A percentile compares a stretch with the other conserved stretches of the same genome.
phyloP scores from a whole-genome alignment of 2,329 filamentous ascomycete species.

The Aspergillus niger region DNA sequence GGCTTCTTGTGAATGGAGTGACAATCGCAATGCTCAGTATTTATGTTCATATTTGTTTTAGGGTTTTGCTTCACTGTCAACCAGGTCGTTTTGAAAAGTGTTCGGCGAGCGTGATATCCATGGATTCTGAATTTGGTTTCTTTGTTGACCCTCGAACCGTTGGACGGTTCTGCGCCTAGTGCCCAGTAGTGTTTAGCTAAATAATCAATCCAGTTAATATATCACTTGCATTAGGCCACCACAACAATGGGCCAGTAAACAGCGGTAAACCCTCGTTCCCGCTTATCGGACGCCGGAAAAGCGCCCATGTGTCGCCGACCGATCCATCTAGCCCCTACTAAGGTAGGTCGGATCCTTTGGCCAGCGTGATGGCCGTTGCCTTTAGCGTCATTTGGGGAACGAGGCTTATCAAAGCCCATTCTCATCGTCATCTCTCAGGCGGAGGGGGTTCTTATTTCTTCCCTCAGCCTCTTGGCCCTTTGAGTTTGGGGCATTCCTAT shows the following conservation, averaged over 20 bases:
- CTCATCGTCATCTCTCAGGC: background rate
- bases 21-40: background rate
- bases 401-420: background rate
- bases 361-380: background rate
- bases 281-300: background rate
- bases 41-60: constrained; percentile 6
- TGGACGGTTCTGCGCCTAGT: background rate
- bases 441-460: background rate
- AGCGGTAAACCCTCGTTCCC: too few relatives aligned
- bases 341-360: background rate
- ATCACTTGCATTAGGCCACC: background rate
- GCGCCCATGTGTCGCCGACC: background rate
- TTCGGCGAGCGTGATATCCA: constrained; percentile 11
- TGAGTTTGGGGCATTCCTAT: background rate
- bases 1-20: constrained; percentile 30
- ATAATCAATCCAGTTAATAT: background rate
- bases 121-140: constrained; percentile 2
- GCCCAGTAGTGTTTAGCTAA: background rate
- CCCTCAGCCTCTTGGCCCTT: background rate
- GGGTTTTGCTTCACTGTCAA: constrained; percentile 8
- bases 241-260: background rate
- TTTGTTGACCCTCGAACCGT: background rate
- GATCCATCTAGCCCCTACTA: background rate
- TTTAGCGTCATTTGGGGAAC: background rate
- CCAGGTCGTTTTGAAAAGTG: constrained; percentile 4